A percentile compares a stretch with the other conserved stretches of the same genome.
These are phyloP conservation scores for Talaromyces sp. DNA, from an alignment of 2,329 filamentous ascomycete genomes.

Conservation along the genomic window DNA sequence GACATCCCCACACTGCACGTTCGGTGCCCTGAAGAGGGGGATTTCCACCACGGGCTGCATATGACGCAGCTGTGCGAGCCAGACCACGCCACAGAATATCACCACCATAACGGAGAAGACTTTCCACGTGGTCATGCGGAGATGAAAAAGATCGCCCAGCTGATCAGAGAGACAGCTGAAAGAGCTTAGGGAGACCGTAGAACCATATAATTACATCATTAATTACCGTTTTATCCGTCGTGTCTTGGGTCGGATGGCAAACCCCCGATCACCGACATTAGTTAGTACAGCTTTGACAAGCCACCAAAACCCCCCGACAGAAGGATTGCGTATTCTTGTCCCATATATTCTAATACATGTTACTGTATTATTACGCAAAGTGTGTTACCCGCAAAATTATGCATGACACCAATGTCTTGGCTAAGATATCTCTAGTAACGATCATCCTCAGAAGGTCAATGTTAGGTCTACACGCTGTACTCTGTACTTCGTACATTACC, in stretches of 20 bases:
- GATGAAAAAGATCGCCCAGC: conserved; percentile 14
- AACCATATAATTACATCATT: background rate
- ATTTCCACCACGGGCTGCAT: conserved; percentile 10
- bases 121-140: conserved; percentile 14
- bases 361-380: background rate
- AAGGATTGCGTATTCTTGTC: no score
- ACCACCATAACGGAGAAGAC: conserved; percentile 14
- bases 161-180: conserved; percentile 15
- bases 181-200: background rate
- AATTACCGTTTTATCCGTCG: background rate
- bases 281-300: background rate
- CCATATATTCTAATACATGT: no score
- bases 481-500: background rate
- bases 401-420: background rate
- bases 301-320: background rate
- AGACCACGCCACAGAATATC: conserved; percentile 10
- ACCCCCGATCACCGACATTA: background rate
- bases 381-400: background rate
- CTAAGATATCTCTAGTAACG: background rate
- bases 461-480: background rate
- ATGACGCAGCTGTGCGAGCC: conserved; percentile 14
- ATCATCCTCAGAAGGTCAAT: background rate
- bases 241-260: background rate
- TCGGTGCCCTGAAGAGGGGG: conserved; percentile 10
- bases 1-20: conserved; percentile 16